Base-by-base conservation (phyloP, 805 yeast species). In the Wickerhamomyces mucosus region DNA sequence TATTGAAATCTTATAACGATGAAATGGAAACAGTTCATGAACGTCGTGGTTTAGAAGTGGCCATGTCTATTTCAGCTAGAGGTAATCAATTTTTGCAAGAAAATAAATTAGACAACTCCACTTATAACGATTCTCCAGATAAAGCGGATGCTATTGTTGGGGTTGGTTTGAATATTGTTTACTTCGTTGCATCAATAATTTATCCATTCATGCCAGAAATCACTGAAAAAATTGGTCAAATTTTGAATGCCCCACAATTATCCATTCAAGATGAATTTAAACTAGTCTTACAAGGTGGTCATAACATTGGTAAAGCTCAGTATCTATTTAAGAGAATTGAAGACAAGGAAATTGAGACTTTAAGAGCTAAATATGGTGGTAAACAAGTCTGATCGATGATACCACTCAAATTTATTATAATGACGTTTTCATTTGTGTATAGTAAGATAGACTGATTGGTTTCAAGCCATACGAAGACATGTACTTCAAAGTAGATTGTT, bases 11-110 rank as follows among this genome's bases (percentile, higher is more conserved):
- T 26, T 92, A 86, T 62, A 67, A 74, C 40, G 64, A 66, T 13
- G 78, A 75, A 45, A 69, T 88, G 81, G 95, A 84, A 55, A 67
- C 67, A 21, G 82, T 76, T 29, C 83, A 74, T 52, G 71, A 85
- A 50, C 79, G 96, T 59, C 79, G 76, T 51, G 97, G 96, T 55
- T 67, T 89, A 41, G 97, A 88, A 57, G 58, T 76, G 23, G 95
- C 95, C 39, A 86, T 92, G 96, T 68, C 82, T 20, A 65, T 92
- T 35, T 81, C 95, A 36, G 75, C 94, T 15, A 76, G 95, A 48
- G 98, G 98, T 59, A 92, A 92, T 62, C 81, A 69, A 57, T 92
- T 89, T 69, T 70, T 92, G 56, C 99, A 92, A 63, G 98, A 89
- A 31, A 86, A 88, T 64, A 88, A 88, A 62, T 70, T 92, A 48